Evolutionary conservation across 768 basidiomycete species (phyloP).

Genomic region (Paxillus rubicundulus): DNA sequence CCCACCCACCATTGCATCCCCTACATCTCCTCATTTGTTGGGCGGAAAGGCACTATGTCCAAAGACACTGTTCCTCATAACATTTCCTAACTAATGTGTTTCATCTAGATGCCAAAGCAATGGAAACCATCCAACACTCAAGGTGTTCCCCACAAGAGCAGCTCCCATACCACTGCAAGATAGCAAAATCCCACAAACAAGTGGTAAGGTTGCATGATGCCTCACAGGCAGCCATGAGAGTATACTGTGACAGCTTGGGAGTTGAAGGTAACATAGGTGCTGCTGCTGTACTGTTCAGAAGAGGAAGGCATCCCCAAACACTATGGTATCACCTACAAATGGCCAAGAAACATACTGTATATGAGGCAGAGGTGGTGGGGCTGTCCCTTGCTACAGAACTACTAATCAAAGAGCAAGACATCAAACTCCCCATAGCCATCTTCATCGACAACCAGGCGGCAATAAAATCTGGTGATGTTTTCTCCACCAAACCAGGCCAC

Average conservation of each 20-base stretch:
- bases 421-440: background rate
- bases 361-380: slow-evolving; percentile 24
- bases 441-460: slow-evolving; percentile 23
- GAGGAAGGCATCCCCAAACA: background rate
- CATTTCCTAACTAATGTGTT: background rate
- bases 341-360: slow-evolving; percentile 19
- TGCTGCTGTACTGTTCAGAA: background rate
- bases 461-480: background rate
- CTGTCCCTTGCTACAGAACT: slow-evolving; percentile 13
- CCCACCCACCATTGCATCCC: too few relatives aligned
- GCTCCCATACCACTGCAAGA: background rate
- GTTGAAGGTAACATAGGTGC: background rate
- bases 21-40: too few relatives aligned
- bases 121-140: background rate
- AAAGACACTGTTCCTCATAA: background rate
- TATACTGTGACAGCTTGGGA: background rate
- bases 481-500: too few relatives aligned
- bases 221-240: too few relatives aligned
- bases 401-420: background rate
- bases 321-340: slow-evolving; percentile 8
- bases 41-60: too few relatives aligned
- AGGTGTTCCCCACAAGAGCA: background rate
- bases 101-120: background rate
- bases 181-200: background rate
- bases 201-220: background rate